Percentiles rank a stretch among this genome's conserved stretches.
Conservation (phyloP, 2,329 filamentous ascomycete genomes). For the Cryphonectria carpinicola region DNA sequence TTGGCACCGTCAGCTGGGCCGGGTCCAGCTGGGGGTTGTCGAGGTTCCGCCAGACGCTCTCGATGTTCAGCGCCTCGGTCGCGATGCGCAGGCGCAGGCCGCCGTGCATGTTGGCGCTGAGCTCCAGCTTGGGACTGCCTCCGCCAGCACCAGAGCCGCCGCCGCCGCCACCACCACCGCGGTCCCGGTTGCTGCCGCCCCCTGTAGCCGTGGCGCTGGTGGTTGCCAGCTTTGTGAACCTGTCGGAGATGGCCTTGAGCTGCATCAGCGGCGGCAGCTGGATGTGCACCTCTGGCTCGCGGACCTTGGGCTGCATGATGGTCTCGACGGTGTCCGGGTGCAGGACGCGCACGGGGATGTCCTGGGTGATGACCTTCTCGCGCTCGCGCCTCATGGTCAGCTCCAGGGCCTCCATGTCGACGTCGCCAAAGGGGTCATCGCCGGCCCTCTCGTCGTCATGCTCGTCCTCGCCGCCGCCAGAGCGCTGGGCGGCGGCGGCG, state of each 20-base stretch:
- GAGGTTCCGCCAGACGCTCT: slow-evolving; percentile 82
- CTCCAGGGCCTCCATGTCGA: slow-evolving; percentile 53
- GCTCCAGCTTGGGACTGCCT: slow-evolving; percentile 70
- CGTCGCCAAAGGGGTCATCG: slow-evolving; percentile 48
- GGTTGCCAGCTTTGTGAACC: slow-evolving; percentile 83
- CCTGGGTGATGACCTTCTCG: slow-evolving; percentile 91
- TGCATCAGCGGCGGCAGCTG: slow-evolving; percentile 84
- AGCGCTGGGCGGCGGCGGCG: slow-evolving; percentile 24
- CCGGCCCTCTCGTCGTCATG: slow-evolving; percentile 47
- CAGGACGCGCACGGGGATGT: slow-evolving; percentile 92
- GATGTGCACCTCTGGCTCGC: slow-evolving; percentile 93
- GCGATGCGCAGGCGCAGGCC: slow-evolving; percentile 77
- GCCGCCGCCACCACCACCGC: slow-evolving; percentile 12
- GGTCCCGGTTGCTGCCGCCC: slow-evolving; percentile 25
- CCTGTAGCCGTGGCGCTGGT: slow-evolving; percentile 28
- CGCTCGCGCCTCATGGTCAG: slow-evolving; percentile 68
- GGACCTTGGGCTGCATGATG: slow-evolving; percentile 89
- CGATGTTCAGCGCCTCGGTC: slow-evolving; percentile 84
- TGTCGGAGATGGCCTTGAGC: slow-evolving; percentile 90
- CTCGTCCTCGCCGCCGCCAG: not conserved
- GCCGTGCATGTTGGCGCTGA: slow-evolving; percentile 95
- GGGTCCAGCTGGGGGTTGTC: slow-evolving; percentile 88
- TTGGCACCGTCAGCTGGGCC: slow-evolving; percentile 68
- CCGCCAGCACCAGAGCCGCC: slow-evolving; percentile 7
- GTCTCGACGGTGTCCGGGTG: slow-evolving; percentile 82